Conservation (phyloP, 371 early-diverging fungal genomes). For the Cokeromyces recurvatus region DNA sequence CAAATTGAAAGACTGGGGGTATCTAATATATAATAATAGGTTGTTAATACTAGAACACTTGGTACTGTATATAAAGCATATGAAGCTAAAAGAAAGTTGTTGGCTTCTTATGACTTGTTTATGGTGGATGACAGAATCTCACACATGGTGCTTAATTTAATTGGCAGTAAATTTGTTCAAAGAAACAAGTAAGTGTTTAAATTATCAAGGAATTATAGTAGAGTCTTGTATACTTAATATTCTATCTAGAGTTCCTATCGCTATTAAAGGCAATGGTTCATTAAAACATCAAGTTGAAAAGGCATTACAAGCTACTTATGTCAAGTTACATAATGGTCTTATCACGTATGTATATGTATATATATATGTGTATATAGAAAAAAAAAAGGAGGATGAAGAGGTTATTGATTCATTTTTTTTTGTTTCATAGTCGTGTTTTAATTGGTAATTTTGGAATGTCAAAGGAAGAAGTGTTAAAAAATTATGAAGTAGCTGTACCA, state of each 20-base stretch:
- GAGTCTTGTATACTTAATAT: not conserved
- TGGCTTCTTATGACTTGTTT: slow-evolving; percentile 71
- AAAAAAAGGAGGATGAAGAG: too few species aligned
- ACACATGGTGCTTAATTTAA: slow-evolving; percentile 63
- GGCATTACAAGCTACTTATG: slow-evolving; percentile 6
- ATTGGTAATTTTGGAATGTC: slow-evolving; percentile 20
- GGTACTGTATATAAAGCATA: slow-evolving; percentile 67
- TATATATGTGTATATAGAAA: not conserved
- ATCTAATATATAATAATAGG: slow-evolving; percentile 9
- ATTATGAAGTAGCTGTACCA: slow-evolving; percentile 10
- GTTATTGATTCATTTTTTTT: too few species aligned
- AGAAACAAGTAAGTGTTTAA: slow-evolving; percentile 64
- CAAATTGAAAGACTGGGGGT: not conserved
- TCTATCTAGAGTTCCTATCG: slow-evolving; percentile 3
- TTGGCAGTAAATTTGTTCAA: slow-evolving; percentile 77
- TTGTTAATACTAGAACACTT: slow-evolving; percentile 66
- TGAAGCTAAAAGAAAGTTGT: slow-evolving; percentile 75
- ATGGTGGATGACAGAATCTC: slow-evolving; percentile 79
- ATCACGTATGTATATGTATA: slow-evolving; percentile 10
- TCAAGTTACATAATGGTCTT: slow-evolving; percentile 9
- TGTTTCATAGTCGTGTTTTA: slow-evolving; percentile 5
- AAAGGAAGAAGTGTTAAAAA: slow-evolving; percentile 12
- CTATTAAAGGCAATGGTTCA: slow-evolving; percentile 3
- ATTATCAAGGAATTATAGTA: not conserved
- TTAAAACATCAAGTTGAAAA: slow-evolving; percentile 10